These are phyloP conservation scores for Mesembryanthemum crystallinum DNA, from an alignment of 148 eudicot genomes.

Conservation along the genomic window DNA sequence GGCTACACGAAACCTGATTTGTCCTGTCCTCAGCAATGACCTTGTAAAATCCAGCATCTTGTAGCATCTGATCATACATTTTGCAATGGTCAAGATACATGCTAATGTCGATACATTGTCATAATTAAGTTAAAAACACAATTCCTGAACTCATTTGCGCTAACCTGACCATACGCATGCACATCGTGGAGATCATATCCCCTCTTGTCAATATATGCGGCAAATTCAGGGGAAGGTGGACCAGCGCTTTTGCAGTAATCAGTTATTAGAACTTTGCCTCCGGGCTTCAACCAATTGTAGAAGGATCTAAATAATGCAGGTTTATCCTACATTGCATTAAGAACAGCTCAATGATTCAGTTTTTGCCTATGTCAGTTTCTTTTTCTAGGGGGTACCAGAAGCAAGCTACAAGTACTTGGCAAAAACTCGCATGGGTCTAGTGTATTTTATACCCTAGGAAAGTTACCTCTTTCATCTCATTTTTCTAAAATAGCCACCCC, in stretches of 20 bases:
- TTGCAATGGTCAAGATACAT: not conserved
- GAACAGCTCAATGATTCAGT: not conserved
- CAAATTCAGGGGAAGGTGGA: slow-evolving; percentile 69
- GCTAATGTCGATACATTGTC: not conserved
- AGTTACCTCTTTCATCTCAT: too few relatives aligned
- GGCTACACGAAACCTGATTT: slow-evolving; percentile 53
- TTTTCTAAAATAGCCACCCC: too few relatives aligned
- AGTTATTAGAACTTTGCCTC: slow-evolving; percentile 84
- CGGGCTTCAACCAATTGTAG: slow-evolving; percentile 96
- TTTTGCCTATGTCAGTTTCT: not conserved
- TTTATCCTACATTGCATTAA: slow-evolving; percentile 63
- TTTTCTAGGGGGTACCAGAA: too few relatives aligned
- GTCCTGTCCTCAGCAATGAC: slow-evolving; percentile 95
- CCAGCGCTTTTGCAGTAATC: slow-evolving; percentile 84
- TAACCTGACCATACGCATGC: slow-evolving; percentile 88
- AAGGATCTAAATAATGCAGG: slow-evolving; percentile 83
- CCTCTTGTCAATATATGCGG: slow-evolving; percentile 86
- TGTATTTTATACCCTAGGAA: too few relatives aligned
- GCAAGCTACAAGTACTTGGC: too few relatives aligned
- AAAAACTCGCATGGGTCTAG: too few relatives aligned
- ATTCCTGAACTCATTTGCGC: not conserved
- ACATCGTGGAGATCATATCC: slow-evolving; percentile 98
- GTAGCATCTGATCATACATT: slow-evolving; percentile 63
- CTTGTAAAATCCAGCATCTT: slow-evolving; percentile 80
- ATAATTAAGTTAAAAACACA: not conserved